A percentile compares a stretch with the other conserved stretches of the same genome.
phyloP scores from a whole-genome alignment of 139 green algal genomes.

The Micractinium sp. region DNA sequence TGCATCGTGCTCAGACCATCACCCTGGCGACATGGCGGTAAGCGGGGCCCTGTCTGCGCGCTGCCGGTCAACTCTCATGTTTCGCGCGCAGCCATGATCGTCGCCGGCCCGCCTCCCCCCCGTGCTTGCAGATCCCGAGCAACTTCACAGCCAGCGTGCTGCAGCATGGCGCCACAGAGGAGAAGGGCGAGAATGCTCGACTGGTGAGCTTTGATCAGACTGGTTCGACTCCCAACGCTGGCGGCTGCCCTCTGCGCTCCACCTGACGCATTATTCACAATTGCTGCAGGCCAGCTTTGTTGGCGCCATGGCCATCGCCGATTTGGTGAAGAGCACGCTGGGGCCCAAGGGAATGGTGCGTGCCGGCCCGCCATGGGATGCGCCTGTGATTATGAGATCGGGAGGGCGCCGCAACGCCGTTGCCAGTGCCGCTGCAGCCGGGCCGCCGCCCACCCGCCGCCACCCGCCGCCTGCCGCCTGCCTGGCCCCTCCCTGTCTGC shows the following conservation, averaged over 20 bases:
- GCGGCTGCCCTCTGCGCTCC: neutral
- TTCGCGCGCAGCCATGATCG: neutral
- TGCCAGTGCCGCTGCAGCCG: neutral
- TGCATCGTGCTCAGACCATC: neutral
- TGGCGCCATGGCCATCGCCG: constrained; percentile 96
- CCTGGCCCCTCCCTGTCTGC: neutral
- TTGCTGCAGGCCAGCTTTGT: constrained; percentile 89
- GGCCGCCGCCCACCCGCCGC: constrained; percentile 1
- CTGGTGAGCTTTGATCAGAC: constrained; percentile 70
- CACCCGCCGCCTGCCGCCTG: neutral
- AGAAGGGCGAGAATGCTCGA: constrained; percentile 94
- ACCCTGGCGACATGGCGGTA: neutral
- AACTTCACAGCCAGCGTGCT: constrained; percentile 64
- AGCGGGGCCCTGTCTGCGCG: neutral
- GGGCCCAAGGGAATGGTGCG: constrained; percentile 97
- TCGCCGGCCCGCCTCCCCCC: neutral
- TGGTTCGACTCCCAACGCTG: no score
- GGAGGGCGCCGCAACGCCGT: neutral
- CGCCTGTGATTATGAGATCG: neutral
- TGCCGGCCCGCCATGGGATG: neutral
- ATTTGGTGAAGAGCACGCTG: constrained; percentile 98
- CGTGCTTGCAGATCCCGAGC: constrained; percentile 23
- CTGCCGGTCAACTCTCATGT: neutral
- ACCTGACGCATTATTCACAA: neutral
- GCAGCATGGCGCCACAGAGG: constrained; percentile 82